Conservation (phyloP, 2,329 filamentous ascomycete genomes). For the Venturiaceae sp. region DNA sequence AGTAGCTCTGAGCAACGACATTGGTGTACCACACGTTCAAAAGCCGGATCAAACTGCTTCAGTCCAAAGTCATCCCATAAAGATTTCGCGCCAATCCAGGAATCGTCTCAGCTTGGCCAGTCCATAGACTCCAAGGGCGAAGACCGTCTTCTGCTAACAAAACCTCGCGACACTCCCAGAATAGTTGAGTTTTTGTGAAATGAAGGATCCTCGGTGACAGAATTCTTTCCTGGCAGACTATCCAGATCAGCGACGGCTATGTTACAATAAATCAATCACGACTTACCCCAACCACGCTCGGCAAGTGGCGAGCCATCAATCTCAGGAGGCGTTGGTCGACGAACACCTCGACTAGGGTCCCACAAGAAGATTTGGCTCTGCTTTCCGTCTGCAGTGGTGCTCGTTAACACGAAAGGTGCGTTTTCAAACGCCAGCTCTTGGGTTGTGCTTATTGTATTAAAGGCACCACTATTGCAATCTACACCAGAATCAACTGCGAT, state of each 20-base stretch:
- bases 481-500: constrained; percentile 10
- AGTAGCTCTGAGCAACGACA: constrained; percentile 9
- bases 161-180: constrained; percentile 9
- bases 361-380: constrained; percentile 1
- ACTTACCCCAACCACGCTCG: constrained; percentile 9
- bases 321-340: constrained; percentile 7
- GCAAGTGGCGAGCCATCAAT: constrained; percentile 7
- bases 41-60: neutral
- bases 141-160: constrained; percentile 8
- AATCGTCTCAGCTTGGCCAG: constrained; percentile 1
- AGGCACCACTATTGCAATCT: constrained; percentile 9
- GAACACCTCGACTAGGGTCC: constrained; percentile 7
- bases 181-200: constrained; percentile 8
- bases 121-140: constrained; percentile 8
- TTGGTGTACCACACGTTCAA: constrained; percentile 9
- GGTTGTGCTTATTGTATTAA: constrained; percentile 5
- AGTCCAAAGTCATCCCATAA: constrained; percentile 2
- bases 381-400: neutral
- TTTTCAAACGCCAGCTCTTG: constrained; percentile 8
- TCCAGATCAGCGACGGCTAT: neutral
- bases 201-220: constrained; percentile 10
- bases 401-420: neutral
- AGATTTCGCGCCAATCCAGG: constrained; percentile 6
- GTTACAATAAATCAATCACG: too few relatives aligned
- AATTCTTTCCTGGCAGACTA: constrained; percentile 8